Evolutionary conservation across 768 basidiomycete species (phyloP).

Genomic region (Tylopilus sp.): DNA sequence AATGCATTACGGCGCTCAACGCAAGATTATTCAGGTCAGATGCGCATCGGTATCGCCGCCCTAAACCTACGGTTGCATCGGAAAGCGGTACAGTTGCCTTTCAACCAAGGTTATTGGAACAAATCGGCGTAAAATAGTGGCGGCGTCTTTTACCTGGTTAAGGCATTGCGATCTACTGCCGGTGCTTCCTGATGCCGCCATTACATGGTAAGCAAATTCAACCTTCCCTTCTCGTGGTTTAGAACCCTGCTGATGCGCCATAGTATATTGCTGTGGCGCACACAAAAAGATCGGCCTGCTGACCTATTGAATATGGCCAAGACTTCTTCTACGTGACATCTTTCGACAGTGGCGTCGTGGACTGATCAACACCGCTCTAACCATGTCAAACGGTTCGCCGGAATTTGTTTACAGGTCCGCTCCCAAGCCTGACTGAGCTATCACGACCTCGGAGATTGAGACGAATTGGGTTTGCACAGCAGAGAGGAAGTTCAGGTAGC

Average conservation of each 20-base stretch:
- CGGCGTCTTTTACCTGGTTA: conserved; percentile 10
- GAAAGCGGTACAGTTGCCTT: not conserved
- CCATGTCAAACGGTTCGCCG: conserved; percentile 16
- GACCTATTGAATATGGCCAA: conserved; percentile 6
- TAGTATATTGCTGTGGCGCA: conserved; percentile 13
- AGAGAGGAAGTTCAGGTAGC: conserved; percentile 11
- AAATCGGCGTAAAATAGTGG: not conserved
- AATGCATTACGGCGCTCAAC: conserved; percentile 27
- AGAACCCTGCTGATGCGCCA: conserved; percentile 10
- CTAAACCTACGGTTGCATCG: conserved; percentile 12
- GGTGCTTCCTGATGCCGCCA: conserved; percentile 23
- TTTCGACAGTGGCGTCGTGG: conserved; percentile 26
- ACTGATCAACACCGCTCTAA: conserved; percentile 14
- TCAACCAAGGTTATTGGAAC: conserved; percentile 1
- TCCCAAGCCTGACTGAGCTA: conserved; percentile 17
- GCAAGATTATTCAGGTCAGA: not conserved
- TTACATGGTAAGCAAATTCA: conserved; percentile 1
- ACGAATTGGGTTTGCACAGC: conserved; percentile 23
- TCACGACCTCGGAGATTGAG: conserved; percentile 22
- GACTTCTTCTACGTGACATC: conserved; percentile 7
- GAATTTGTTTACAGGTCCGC: conserved; percentile 19
- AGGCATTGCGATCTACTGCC: conserved; percentile 20
- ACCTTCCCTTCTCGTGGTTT: conserved; percentile 16
- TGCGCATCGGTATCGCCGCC: conserved; percentile 21
- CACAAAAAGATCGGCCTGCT: conserved; percentile 19